Base-by-base conservation (phyloP, 2,329 filamentous ascomycete species). In the Chaetomiaceae sp. region DNA sequence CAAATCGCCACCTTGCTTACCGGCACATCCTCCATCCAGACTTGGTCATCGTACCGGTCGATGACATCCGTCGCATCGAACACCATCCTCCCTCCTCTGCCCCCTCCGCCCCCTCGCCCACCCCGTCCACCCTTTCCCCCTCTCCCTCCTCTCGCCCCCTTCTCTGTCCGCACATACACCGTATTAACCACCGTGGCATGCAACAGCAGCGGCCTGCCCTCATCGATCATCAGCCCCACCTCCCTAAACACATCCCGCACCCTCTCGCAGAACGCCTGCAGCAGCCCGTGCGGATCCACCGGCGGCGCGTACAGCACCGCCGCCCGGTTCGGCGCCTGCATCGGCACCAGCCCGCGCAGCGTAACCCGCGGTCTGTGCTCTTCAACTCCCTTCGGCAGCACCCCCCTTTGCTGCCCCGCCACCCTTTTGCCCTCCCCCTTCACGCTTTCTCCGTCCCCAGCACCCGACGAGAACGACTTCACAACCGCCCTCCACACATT, bases 111-210 rank as follows among this genome's bases (percentile, higher is more conserved):
- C n/a, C n/a, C n/a, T n/a, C n/a, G n/a, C n/a, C n/a, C n/a, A n/a
- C n/a, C 58, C 52, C 42, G 49, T 53, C 44, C 53, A 46, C 42
- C 58, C 50, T 36, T 53, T 42, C 39, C 60, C 38, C 48, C 58
- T 53, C 45, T 53, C 41, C 30, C 47, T 24, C 32, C 57, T 60
- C 40, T 50, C 56, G 38, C 52, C 38, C 26, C 45, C 50, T 54
- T 45, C 58, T 52, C 38, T 49, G 53, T 38, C 52, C 49, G 3
- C 12, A 81, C 80, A 61, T 95, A 94, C 12, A 89, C 78, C 0
- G 89, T 94, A 63, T 96, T 95, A 41, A 93, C 67, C 4, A 96
- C 69, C 0, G 91, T 96, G 15, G 87, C 88, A 61, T 96, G 91
- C 42, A 96, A 66, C 17, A 86, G 74, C 51, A 96, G 63, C 6